Evolutionary conservation across 305 asterid species (phyloP).

Genomic region (Fraxinus sp.): DNA sequence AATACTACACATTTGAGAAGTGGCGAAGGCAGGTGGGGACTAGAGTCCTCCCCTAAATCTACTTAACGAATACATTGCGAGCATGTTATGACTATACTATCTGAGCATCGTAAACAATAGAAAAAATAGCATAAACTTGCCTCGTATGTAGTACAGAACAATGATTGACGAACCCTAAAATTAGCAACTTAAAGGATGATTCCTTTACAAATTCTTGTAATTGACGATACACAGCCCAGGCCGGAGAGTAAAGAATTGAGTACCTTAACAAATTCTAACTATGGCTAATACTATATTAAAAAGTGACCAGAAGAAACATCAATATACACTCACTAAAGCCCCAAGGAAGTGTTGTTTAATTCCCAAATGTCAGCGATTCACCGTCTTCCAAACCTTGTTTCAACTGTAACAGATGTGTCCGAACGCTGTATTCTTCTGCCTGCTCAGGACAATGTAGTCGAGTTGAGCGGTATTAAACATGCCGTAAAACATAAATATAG

Average conservation of each 20-base stretch:
- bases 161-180: background rate
- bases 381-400: conserved; percentile 45
- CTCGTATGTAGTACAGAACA: background rate
- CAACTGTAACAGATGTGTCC: conserved; percentile 65
- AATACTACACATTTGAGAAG: too few species aligned
- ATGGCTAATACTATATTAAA: background rate
- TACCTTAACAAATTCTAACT: conserved; percentile 19
- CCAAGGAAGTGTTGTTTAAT: background rate
- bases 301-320: conserved; percentile 8
- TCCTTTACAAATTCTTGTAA: background rate
- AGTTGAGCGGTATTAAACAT: background rate
- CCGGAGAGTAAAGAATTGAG: conserved; percentile 7
- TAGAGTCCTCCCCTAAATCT: background rate
- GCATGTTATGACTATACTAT: background rate
- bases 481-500: background rate
- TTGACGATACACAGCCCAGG: background rate
- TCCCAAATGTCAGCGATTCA: conserved; percentile 26
- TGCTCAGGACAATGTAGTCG: conserved; percentile 32
- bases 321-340: conserved; percentile 29
- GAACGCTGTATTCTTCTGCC: conserved; percentile 79
- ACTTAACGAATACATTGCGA: background rate
- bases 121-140: background rate
- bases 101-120: background rate
- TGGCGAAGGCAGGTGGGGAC: too few species aligned
- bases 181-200: background rate